phyloP scores from a whole-genome alignment of 2,329 filamentous ascomycete genomes.

The Pseudogymnoascus verrucosus region DNA sequence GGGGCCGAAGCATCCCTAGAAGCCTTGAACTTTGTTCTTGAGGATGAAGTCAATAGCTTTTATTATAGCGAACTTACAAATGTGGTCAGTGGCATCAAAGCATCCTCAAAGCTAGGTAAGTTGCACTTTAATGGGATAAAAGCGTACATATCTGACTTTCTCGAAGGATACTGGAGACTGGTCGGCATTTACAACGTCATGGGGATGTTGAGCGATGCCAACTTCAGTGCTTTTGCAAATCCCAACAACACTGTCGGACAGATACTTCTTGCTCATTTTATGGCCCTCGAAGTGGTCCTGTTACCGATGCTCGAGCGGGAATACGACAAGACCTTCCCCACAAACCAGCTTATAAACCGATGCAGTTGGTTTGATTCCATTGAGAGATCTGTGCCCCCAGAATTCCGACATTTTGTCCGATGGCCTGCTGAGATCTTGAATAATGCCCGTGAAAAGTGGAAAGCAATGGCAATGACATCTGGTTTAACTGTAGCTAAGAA shows the following conservation, averaged over 20 bases:
- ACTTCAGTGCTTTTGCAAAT: constrained; percentile 37
- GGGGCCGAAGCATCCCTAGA: constrained; percentile 38
- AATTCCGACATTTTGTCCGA: constrained; percentile 11
- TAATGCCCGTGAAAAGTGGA: not conserved
- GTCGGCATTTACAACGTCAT: constrained; percentile 34
- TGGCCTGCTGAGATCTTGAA: constrained; percentile 15
- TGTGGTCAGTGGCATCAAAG: constrained; percentile 32
- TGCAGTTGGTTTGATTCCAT: constrained; percentile 13
- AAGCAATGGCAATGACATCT: not conserved
- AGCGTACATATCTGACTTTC: constrained; percentile 12
- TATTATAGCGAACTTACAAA: constrained; percentile 39
- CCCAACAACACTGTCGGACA: constrained; percentile 34
- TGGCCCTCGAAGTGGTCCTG: constrained; percentile 38
- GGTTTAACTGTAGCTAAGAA: not conserved
- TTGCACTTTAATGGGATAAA: not conserved
- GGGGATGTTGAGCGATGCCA: constrained; percentile 31
- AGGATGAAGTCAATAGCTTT: constrained; percentile 35
- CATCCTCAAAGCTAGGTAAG: constrained; percentile 21
- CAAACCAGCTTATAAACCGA: constrained; percentile 11
- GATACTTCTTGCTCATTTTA: constrained; percentile 38
- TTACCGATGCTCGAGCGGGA: constrained; percentile 31
- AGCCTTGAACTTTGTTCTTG: constrained; percentile 36
- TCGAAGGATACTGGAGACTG: constrained; percentile 33
- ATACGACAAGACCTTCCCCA: constrained; percentile 18
- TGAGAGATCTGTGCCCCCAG: not conserved